These are phyloP conservation scores for Sporobolomyces pararoseus DNA, from an alignment of 768 basidiomycete genomes.

Conservation along the genomic window DNA sequence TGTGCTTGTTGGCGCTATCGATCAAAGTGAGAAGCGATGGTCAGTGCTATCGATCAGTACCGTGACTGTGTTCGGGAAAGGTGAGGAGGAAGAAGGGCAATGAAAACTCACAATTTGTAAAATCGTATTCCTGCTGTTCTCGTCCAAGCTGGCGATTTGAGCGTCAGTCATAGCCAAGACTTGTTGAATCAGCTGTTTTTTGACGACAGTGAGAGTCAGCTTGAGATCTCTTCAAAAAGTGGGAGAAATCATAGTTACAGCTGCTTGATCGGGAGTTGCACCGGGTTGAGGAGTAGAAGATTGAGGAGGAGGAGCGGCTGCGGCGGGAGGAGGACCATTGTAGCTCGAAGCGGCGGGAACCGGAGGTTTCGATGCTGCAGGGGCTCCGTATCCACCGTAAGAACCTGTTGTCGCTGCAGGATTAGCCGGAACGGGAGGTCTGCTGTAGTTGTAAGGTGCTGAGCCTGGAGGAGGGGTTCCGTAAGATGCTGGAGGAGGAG, in stretches of 20 bases:
- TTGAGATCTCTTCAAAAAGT: not conserved
- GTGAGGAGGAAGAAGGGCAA: too few species aligned
- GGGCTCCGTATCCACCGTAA: slow-evolving; percentile 45
- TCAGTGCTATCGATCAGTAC: too few species aligned
- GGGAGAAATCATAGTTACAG: not conserved
- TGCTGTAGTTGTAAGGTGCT: slow-evolving; percentile 41
- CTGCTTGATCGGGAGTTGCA: slow-evolving; percentile 22
- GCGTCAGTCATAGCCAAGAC: slow-evolving; percentile 75
- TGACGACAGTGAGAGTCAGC: too few species aligned
- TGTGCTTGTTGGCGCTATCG: slow-evolving; percentile 32
- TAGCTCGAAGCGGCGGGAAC: slow-evolving; percentile 32
- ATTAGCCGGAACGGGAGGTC: not conserved
- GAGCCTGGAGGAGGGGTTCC: slow-evolving; percentile 12
- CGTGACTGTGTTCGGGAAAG: too few species aligned
- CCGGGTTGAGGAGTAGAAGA: slow-evolving; percentile 1
- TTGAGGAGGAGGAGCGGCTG: slow-evolving; percentile 42
- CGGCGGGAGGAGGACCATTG: slow-evolving; percentile 45
- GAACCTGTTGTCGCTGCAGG: not conserved
- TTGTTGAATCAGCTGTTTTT: slow-evolving; percentile 73
- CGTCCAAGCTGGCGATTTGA: slow-evolving; percentile 76
- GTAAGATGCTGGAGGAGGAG: slow-evolving; percentile 12
- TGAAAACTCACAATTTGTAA: slow-evolving; percentile 65
- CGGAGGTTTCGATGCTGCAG: slow-evolving; percentile 47
- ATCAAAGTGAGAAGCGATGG: not conserved
- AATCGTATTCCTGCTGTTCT: slow-evolving; percentile 72